Base-by-base conservation (phyloP, 805 yeast species). In the Monosporozyma servazzii region DNA sequence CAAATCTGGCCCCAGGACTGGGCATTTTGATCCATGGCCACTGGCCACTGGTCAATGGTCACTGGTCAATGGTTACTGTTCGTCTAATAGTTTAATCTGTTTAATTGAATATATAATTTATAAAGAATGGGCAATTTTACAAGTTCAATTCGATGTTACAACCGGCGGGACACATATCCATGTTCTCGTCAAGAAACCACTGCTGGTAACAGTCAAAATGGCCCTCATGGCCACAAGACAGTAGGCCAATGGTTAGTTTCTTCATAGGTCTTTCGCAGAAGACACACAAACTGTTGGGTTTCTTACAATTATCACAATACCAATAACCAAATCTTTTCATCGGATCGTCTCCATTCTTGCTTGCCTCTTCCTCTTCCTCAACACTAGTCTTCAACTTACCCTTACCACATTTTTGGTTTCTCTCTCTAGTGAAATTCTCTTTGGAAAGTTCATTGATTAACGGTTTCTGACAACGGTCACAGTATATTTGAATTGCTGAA, bases 191-290 rank as follows among this genome's bases (percentile, higher is more conserved):
- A 20, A 82, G 64, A 60, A 86, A 82, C 97, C 97, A 91, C 37
- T 77, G 75, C 53, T 75, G 74, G 60, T 88, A 71, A 71, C 98
- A 91, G 2, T 81, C 82, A 61, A 80, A 80, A 68, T 91, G 98
- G 1, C 91, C 89, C 51, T 81, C 74, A 66, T 91, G 98, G 0
- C 96, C 97, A 71, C 98, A 91, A 25, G 72, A 76, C 48, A 85
- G 64, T 54, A 73, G 69, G 54, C 71, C 76, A 15, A 86, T 77
- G 15, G 82, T 75, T 51, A 86, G 71, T 0, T 95, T 95, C 56
- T 78, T 79, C 59, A 90, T 73, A 0, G 95, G 88, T 61, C 78
- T 84, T 54, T 83, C 76, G 66, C 97, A 90, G 54, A 82, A 78
- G 27, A 82, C 75, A 66, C 97, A 90, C n/a, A 81, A 76, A 53